These are phyloP conservation scores for Galerina marginata DNA, from an alignment of 768 basidiomycete genomes.

Conservation along the genomic window DNA sequence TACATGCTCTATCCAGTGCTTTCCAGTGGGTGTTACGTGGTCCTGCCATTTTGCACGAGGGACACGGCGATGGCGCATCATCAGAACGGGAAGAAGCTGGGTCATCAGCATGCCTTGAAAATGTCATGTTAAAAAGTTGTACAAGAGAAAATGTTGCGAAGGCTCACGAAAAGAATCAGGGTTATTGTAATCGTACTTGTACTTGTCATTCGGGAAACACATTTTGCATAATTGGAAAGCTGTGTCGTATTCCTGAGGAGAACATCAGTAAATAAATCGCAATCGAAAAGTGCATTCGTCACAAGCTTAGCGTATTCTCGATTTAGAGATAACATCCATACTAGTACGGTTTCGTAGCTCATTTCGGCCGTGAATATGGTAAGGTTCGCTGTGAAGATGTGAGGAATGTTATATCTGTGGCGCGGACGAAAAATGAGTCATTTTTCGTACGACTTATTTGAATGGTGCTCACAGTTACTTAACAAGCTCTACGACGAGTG, in stretches of 20 bases:
- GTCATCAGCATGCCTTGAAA: conserved; percentile 69
- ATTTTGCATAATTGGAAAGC: conserved; percentile 64
- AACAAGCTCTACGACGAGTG: background rate
- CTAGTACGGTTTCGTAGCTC: conserved; percentile 54
- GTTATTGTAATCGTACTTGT: conserved; percentile 59
- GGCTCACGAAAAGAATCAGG: conserved; percentile 72
- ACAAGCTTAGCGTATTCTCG: conserved; percentile 74
- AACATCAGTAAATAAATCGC: conserved; percentile 15
- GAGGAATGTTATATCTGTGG: background rate
- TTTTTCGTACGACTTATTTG: background rate
- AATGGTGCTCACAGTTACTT: background rate
- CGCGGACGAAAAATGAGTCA: conserved; percentile 9
- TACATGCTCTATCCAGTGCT: conserved; percentile 86
- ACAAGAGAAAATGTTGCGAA: background rate
- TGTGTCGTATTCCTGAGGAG: conserved; percentile 70
- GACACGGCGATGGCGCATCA: conserved; percentile 86
- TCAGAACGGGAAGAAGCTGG: conserved; percentile 77
- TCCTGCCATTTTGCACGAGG: conserved; percentile 79
- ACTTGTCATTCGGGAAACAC: conserved; percentile 62
- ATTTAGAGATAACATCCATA: conserved; percentile 83
- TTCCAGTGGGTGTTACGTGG: conserved; percentile 61
- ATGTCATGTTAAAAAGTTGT: conserved; percentile 10
- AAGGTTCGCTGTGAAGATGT: background rate
- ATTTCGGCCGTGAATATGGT: conserved; percentile 6
- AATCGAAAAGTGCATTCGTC: conserved; percentile 27